These are phyloP conservation scores for Suhomyces coccinellae DNA, from an alignment of 1,139 yeast genomes.

Conservation along the genomic window DNA sequence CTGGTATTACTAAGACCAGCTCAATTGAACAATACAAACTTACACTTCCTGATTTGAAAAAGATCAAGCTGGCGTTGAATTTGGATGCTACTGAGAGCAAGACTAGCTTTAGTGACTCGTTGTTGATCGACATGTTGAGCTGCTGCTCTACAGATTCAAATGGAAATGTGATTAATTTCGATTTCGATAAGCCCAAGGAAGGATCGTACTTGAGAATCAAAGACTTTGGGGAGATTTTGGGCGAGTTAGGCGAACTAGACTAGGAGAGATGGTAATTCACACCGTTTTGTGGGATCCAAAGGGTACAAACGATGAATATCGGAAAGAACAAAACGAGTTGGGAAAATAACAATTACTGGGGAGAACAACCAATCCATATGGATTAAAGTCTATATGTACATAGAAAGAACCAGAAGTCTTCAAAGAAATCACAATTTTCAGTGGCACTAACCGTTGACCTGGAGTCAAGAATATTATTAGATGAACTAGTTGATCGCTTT, in stretches of 20 bases:
- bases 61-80: constrained; percentile 30
- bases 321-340: too few species aligned
- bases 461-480: too few species aligned
- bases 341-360: too few species aligned
- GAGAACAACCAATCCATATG: too few species aligned
- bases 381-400: too few species aligned
- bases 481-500: too few species aligned
- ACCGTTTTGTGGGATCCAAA: too few species aligned
- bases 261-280: constrained; percentile 2
- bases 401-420: too few species aligned
- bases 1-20: constrained; percentile 8
- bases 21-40: constrained; percentile 21
- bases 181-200: constrained; percentile 25
- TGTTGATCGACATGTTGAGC: constrained; percentile 49
- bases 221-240: constrained; percentile 47
- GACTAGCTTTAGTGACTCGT: constrained; percentile 28
- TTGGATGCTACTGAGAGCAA: constrained; percentile 22
- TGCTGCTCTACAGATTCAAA: constrained; percentile 32
- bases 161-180: constrained; percentile 35
- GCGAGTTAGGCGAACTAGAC: constrained; percentile 41
- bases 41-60: constrained; percentile 34
- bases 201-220: constrained; percentile 38
- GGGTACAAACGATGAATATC: too few species aligned
- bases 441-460: too few species aligned
- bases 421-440: too few species aligned